These are phyloP conservation scores for Pythium guiyangense DNA, from an alignment of 352 stramenopile genomes.

Conservation along the genomic window DNA sequence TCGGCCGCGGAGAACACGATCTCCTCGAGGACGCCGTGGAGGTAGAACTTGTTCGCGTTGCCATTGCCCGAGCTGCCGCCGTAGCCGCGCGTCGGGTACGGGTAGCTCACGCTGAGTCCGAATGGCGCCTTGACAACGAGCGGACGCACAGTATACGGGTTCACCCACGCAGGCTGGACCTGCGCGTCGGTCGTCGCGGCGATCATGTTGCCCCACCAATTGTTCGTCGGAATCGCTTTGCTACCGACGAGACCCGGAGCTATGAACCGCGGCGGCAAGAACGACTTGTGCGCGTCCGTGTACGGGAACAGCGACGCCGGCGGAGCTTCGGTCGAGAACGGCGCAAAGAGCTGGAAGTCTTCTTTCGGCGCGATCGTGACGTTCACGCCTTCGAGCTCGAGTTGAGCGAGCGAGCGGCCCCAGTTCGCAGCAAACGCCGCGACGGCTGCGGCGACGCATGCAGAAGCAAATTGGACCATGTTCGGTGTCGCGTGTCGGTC, in stretches of 20 bases:
- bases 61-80: constrained; percentile 41
- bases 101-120: constrained; percentile 53
- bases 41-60: constrained; percentile 45
- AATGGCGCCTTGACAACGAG: constrained; percentile 29
- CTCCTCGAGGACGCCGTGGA: constrained; percentile 38
- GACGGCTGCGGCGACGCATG: not conserved
- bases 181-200: constrained; percentile 18
- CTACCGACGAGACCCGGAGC: constrained; percentile 33
- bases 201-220: constrained; percentile 78
- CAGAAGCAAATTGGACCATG: not conserved
- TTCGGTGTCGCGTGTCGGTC: not conserved
- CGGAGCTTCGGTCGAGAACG: constrained; percentile 24
- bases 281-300: constrained; percentile 18
- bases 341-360: constrained; percentile 23
- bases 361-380: constrained; percentile 19
- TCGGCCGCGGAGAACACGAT: constrained; percentile 48
- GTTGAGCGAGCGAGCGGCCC: constrained; percentile 12
- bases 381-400: constrained; percentile 11
- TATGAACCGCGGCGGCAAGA: constrained; percentile 53
- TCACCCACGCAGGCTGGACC: constrained; percentile 55
- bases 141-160: constrained; percentile 54
- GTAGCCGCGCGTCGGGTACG: constrained; percentile 44
- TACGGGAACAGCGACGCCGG: constrained; percentile 17
- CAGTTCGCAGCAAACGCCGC: constrained; percentile 2
- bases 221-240: constrained; percentile 57